Base-by-base conservation (phyloP, 192 early-diverging fungal genomes). In the Backusella circina region DNA sequence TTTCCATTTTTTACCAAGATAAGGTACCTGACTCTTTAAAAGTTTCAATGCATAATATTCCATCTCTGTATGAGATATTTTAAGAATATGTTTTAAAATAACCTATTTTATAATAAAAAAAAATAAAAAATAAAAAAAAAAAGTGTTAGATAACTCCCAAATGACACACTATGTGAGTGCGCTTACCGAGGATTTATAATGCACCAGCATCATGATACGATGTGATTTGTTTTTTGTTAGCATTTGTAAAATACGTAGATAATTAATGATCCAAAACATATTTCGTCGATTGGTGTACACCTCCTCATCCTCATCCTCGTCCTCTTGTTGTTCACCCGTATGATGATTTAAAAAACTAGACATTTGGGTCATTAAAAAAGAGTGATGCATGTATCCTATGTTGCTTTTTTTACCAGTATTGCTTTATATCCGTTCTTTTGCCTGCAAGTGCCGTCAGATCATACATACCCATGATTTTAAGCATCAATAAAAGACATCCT, bases 391-490 rank as follows among this genome's bases (percentile, higher is more conserved):
- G n/a, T n/a, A n/a, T n/a, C n/a, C n/a, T n/a, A n/a, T n/a, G n/a
- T n/a, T n/a, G n/a, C n/a, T n/a, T n/a, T n/a, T 1, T 38, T 71
- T 84, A 88, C 75, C 82, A 82, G 47, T 81, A 77, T 35, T 85
- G 77, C 8, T 78, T 80, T 3, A 83, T 50, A 23, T 87, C 88
- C 18, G 80, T 87, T 50, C 84, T 83, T 39, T 86, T 83, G 28
- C 77, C 80, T 18, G 85, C 73, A 21, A 80, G 82, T 3, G 74
- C 79, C 5, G 82, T 79, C 32, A 85, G 82, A 77, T 86, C 84
- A 41, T 91, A 91, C 33, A 94, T 87, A 69, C 94, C 94, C 68
- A 95, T 87, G 81, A 95, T 92, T 74, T 94, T 95, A 26, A 95
- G 83, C 37, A 95, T 87, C 8, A 95, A 75, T 31, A 95, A 88